Evolutionary conservation across 2,329 filamentous ascomycete species (phyloP), one percentile per base, ranked within the genome.

Genomic region (Penicillium palitans): DNA sequence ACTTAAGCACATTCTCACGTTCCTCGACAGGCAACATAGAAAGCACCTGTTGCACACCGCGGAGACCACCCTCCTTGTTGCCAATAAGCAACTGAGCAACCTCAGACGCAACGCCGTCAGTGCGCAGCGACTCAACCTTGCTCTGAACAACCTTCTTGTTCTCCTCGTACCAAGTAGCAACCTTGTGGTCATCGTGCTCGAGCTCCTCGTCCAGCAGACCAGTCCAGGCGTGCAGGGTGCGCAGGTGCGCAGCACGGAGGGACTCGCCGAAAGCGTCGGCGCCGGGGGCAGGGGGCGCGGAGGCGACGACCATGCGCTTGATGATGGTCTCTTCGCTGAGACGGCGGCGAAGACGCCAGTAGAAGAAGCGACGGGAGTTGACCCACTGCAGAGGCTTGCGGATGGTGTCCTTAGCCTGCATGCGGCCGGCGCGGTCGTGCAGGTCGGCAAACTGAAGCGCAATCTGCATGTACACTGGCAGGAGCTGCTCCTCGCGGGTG

Each of bases 291-390:
- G 47, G 79, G 72, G 37, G 73, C 65, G 58, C 74, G 65, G 70
- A 76, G 65, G 60, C 82, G 65, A 72, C 74, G 66, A 72, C 81
- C 85, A 99, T 91, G 79, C 91, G 91, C 81, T 93, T 95, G 76
- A 99, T 84, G 69, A 99, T 91, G 77, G 96, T 91, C 80, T 99
- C 95, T 81, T 99, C 95, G 78, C 96, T 98, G 74, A 99, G 84
- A 79, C 95, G 87, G 74, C 95, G 90, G 78, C 96, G 93, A 62
- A 97, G 88, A 78, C 95, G 93, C 95, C 96, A 99, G 89, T 98
- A 99, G 84, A 99, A 98, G 90, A 95, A 98, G 73, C 93, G 89
- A 65, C 95, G 89, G 10, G 93, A 88, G 69, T 96, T 90, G 74
- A 86, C 83, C 95, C 93, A 98, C 71, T 89, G 85, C 41, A 99